Conservation (phyloP, 352 stramenopile genomes). For the Elongisporangium anandrum region DNA sequence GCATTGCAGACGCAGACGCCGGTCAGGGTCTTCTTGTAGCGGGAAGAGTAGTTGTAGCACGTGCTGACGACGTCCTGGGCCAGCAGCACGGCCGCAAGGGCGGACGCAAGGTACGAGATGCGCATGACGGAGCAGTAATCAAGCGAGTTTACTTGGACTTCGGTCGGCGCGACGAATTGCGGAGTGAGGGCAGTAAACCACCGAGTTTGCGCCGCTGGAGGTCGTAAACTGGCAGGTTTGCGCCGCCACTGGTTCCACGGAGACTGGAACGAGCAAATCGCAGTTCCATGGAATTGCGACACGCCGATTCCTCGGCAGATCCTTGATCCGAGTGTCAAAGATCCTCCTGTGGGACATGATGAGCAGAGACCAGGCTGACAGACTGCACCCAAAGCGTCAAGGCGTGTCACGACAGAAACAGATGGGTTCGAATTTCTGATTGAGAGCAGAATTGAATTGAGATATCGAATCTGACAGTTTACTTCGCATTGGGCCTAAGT, state of each 20-base stretch:
- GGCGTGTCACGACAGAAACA: neutral
- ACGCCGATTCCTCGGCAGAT: neutral
- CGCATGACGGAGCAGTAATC: neutral
- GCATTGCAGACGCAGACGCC: slow-evolving; percentile 57
- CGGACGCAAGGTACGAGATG: neutral
- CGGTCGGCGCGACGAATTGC: neutral
- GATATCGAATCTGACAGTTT: too few species aligned
- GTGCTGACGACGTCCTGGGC: neutral
- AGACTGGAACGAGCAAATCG: neutral
- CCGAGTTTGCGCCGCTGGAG: too few species aligned
- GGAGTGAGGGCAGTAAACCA: neutral
- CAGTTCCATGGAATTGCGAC: neutral
- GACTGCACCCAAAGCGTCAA: neutral
- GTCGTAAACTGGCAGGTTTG: neutral
- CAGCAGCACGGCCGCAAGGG: neutral
- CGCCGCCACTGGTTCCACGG: neutral
- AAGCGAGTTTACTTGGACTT: neutral
- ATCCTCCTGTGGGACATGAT: neutral
- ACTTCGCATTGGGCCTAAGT: too few species aligned
- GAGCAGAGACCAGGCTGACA: neutral
- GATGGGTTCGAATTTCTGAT: neutral
- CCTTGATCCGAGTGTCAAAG: neutral
- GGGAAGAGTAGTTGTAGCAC: slow-evolving; percentile 26
- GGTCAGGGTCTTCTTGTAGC: slow-evolving; percentile 34
- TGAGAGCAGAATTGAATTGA: too few species aligned